phyloP scores from a whole-genome alignment of 306 rosid species.

The Citrullus colocynthis region DNA sequence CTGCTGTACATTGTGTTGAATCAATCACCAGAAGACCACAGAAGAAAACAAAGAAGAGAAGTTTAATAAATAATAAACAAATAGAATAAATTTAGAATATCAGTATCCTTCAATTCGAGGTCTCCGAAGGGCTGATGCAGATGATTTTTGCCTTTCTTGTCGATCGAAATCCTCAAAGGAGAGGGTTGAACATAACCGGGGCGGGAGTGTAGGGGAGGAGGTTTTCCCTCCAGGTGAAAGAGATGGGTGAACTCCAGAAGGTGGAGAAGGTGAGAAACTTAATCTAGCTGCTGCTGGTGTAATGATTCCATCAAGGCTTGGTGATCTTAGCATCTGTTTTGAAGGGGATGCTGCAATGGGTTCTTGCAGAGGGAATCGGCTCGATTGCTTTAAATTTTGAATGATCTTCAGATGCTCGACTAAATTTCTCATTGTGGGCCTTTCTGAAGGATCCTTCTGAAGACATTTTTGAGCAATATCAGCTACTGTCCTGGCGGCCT shows the following conservation, averaged over 20 bases:
- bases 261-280: constrained; percentile 73
- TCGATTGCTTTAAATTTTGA: constrained; percentile 71
- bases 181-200: constrained; percentile 53
- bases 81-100: constrained; percentile 24
- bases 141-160: constrained; percentile 71
- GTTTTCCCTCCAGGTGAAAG: constrained; percentile 59
- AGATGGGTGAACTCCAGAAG: constrained; percentile 35
- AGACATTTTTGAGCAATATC: constrained; percentile 87
- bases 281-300: constrained; percentile 49
- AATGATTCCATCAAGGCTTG: constrained; percentile 72
- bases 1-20: constrained; percentile 8
- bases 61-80: constrained; percentile 8
- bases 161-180: constrained; percentile 61
- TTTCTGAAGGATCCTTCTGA: constrained; percentile 84
- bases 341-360: constrained; percentile 46
- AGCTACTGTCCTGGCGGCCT: constrained; percentile 82
- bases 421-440: constrained; percentile 93
- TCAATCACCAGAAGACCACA: constrained; percentile 2
- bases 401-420: constrained; percentile 61
- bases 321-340: constrained; percentile 72
- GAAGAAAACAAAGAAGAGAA: neutral
- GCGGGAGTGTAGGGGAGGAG: constrained; percentile 32
- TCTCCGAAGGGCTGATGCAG: constrained; percentile 53
- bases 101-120: constrained; percentile 88
- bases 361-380: constrained; percentile 80